These are phyloP conservation scores for Leucosporidium creatinivorum DNA, from an alignment of 768 basidiomycete genomes.

Conservation along the genomic window DNA sequence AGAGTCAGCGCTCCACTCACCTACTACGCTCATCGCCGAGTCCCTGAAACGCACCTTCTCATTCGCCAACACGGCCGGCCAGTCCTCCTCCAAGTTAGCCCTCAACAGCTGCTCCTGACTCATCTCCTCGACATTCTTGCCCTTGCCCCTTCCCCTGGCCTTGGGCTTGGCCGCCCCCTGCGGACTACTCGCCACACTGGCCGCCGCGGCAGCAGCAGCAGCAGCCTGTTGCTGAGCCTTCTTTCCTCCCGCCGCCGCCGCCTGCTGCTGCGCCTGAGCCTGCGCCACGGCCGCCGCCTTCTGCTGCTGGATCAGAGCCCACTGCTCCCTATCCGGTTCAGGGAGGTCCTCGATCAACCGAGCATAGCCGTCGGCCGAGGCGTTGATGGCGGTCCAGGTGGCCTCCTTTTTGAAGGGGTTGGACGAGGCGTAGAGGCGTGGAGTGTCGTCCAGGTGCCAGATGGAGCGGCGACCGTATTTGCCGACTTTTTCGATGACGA, in stretches of 20 bases:
- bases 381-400: not conserved
- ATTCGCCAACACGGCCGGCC: not conserved
- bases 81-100: slow-evolving; percentile 11
- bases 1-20: not conserved
- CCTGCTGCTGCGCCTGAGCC: too few species aligned
- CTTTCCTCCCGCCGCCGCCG: too few species aligned
- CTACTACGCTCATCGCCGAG: not conserved
- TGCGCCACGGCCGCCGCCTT: not conserved
- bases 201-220: too few species aligned
- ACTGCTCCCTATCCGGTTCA: not conserved
- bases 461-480: not conserved
- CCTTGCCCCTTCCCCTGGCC: slow-evolving; percentile 2
- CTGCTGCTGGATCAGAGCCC: not conserved
- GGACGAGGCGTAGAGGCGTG: not conserved
- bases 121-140: slow-evolving; percentile 3
- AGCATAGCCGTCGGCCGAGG: not conserved
- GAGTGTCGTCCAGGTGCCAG: not conserved
- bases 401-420: not conserved
- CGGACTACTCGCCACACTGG: too few species aligned
- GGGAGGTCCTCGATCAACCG: not conserved
- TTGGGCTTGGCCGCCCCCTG: slow-evolving; percentile 5
- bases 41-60: too few species aligned
- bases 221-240: too few species aligned
- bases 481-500: not conserved
- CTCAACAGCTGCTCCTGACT: slow-evolving; percentile 15